Conservation (phyloP, 805 yeast species). For the Candida bentonensis region DNA sequence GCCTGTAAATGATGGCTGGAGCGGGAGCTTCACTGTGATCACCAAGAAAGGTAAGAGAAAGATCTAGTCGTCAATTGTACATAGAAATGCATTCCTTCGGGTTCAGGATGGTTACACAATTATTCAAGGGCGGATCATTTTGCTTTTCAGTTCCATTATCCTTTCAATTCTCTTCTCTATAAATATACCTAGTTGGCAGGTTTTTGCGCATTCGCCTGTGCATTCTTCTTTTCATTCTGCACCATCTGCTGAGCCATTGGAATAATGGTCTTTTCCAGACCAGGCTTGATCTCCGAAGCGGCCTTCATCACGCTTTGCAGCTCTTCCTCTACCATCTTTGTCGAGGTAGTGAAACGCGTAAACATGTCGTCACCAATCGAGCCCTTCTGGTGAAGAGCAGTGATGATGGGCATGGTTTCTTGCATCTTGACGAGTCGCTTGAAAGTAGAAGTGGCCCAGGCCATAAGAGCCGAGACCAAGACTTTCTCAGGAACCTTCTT, state of each 20-base stretch:
- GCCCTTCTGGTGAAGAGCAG: slow-evolving; percentile 68
- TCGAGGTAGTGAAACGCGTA: slow-evolving; percentile 66
- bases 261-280: slow-evolving; percentile 69
- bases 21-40: slow-evolving; percentile 8
- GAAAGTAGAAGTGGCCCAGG: slow-evolving; percentile 76
- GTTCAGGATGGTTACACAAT: too few relatives aligned
- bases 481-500: slow-evolving; percentile 66
- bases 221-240: too few relatives aligned
- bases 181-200: too few relatives aligned
- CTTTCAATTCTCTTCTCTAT: too few relatives aligned
- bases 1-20: slow-evolving; percentile 6
- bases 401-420: slow-evolving; percentile 60
- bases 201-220: too few relatives aligned
- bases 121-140: too few relatives aligned
- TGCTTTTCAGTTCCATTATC: too few relatives aligned
- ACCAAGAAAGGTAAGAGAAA: slow-evolving; percentile 1
- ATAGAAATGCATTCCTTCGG: neutral
- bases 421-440: slow-evolving; percentile 71
- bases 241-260: slow-evolving; percentile 79
- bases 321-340: slow-evolving; percentile 69
- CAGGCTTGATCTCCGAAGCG: slow-evolving; percentile 57
- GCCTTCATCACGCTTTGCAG: slow-evolving; percentile 61
- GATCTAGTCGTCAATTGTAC: slow-evolving; percentile 1
- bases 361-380: slow-evolving; percentile 81
- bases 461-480: slow-evolving; percentile 49